Base-by-base conservation (phyloP, 164 flowering plant genomes). In the Aristolochia fimbriata region DNA sequence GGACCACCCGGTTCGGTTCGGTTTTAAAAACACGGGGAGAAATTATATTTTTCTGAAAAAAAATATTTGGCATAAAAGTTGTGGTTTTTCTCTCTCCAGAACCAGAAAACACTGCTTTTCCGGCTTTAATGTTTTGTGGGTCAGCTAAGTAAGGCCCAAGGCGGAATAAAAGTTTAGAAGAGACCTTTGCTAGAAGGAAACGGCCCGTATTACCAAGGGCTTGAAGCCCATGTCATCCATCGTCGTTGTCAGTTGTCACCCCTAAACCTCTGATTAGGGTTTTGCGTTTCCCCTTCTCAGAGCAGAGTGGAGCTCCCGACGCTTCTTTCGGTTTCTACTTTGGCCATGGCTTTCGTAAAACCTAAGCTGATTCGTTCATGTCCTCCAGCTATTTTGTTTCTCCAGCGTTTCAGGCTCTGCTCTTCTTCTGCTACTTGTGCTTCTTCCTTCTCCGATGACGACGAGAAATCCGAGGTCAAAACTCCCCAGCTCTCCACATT, bases 351-450 rank as follows among this genome's bases (percentile, higher is more conserved):
- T 51, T 33, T 62, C 50, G 16, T 53, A 47, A 53, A 30, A 43
- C 22, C 48, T 15, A 62, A 43, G 50, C 20, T 24, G 1, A 15
- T 15, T 15, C 55, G 15, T 52, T 52, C 25, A 14, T 15, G 19
- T 13, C 3, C 57, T 62, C 33, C 54, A 5, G 43, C 64, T 24
- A n/a, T 25, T 46, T 19, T 7, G 6, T 24, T 19, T 22, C 49
- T 51, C 22, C 62, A 13, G 22, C 12, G 43, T 41, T 63, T 62
- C 24, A 71, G 62, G 47, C 67, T 56, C 56, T 68, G 16, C 64
- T 77, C 70, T 15, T 76, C 80, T 12, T 67, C 79, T 60, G 57
- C 79, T 15, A 7, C 64, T 19, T 41, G 67, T 14, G 68, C 55
- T 47, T 20, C n/a, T 5, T 54, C 54, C 23, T 19, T 13, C 25